Evolutionary conservation across 768 basidiomycete species (phyloP).

Genomic region (Boletus pseudo-olivaceus): DNA sequence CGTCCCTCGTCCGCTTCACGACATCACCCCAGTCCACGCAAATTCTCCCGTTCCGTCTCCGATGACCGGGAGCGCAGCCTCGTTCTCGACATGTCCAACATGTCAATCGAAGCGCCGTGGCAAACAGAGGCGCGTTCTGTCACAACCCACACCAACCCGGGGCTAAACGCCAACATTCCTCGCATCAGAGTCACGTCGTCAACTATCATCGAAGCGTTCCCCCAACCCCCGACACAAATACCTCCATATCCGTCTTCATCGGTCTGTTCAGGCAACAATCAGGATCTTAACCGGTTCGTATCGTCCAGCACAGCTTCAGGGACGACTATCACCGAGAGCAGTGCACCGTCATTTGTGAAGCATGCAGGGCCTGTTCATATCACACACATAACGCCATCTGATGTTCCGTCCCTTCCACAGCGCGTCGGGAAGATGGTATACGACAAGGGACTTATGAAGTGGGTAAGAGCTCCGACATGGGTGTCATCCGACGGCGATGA

Average conservation of each 20-base stretch:
- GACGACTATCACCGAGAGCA: conserved; percentile 67
- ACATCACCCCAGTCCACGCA: conserved; percentile 43
- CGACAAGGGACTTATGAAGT: conserved; percentile 78
- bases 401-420: conserved; percentile 72
- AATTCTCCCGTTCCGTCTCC: conserved; percentile 36
- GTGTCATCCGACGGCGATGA: conserved; percentile 31
- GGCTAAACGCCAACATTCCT: conserved; percentile 17
- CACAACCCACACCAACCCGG: conserved; percentile 3
- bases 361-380: conserved; percentile 77
- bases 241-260: conserved; percentile 48
- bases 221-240: conserved; percentile 32
- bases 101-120: conserved; percentile 42
- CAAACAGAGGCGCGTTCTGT: conserved; percentile 22
- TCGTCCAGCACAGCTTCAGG: conserved; percentile 82
- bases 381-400: conserved; percentile 75
- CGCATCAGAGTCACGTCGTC: conserved; percentile 30
- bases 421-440: conserved; percentile 85
- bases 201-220: conserved; percentile 23
- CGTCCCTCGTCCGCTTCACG: conserved; percentile 37
- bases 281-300: conserved; percentile 84
- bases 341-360: conserved; percentile 81
- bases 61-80: conserved; percentile 43
- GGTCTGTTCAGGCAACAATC: conserved; percentile 49
- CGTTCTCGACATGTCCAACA: conserved; percentile 39
- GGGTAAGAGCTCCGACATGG: conserved; percentile 64